These are phyloP conservation scores for Globisporangium abappressorium DNA, from an alignment of 352 stramenopile genomes.

Conservation along the genomic window DNA sequence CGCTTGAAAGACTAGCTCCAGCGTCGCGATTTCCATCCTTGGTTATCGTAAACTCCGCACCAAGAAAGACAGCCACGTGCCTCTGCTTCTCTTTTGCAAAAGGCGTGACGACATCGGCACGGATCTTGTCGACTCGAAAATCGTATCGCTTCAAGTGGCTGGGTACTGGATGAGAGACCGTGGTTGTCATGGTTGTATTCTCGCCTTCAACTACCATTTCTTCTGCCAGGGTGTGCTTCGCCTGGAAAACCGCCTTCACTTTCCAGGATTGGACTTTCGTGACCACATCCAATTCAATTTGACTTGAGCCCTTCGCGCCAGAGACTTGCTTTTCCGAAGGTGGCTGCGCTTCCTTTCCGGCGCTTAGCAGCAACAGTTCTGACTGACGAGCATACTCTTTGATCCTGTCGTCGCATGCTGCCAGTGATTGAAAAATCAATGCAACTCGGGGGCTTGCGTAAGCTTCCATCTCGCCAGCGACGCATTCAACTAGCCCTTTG, in stretches of 20 bases:
- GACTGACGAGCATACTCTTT: not conserved
- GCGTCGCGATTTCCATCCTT: not conserved
- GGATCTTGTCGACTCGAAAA: constrained; percentile 8
- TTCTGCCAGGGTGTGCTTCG: constrained; percentile 4
- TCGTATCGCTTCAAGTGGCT: constrained; percentile 4
- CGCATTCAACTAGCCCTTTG: not conserved
- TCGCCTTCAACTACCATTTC: constrained; percentile 10
- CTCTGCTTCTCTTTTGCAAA: constrained; percentile 2
- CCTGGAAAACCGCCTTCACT: constrained; percentile 5
- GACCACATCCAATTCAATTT: constrained; percentile 8
- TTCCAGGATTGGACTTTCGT: constrained; percentile 10
- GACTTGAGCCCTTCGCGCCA: not conserved
- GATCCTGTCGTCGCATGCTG: constrained; percentile 1
- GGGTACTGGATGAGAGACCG: not conserved
- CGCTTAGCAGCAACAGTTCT: not conserved
- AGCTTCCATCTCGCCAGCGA: constrained; percentile 3
- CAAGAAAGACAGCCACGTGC: constrained; percentile 14
- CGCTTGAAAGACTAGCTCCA: not conserved
- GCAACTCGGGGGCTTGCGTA: constrained; percentile 8
- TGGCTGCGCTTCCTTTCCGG: not conserved
- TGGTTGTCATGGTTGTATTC: constrained; percentile 9
- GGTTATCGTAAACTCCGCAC: constrained; percentile 8
- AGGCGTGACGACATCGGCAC: constrained; percentile 4
- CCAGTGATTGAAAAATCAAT: constrained; percentile 14
- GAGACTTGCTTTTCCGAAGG: not conserved